A percentile compares a stretch with the other conserved stretches of the same genome.
phyloP scores from a whole-genome alignment of 2,329 filamentous ascomycete genomes.

The Aplosporella prunicola region DNA sequence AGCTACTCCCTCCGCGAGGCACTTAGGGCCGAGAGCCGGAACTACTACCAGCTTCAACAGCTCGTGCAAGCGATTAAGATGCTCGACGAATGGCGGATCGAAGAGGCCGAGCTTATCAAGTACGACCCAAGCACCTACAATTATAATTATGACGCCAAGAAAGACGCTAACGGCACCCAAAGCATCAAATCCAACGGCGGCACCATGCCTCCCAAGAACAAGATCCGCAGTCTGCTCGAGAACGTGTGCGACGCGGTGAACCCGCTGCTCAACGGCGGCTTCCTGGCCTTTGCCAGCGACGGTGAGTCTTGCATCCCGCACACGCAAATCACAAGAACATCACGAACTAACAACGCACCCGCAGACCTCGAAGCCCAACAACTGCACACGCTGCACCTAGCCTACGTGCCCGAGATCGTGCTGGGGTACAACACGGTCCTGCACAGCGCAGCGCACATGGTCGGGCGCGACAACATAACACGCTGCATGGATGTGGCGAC shows the following conservation, averaged over 20 bases:
- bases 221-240: conserved; percentile 31
- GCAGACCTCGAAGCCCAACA: conserved; percentile 50
- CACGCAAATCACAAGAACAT: not conserved
- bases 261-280: conserved; percentile 24
- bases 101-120: conserved; percentile 32
- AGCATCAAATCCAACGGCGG: conserved; percentile 8
- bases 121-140: too few relatives aligned
- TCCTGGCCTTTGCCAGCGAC: conserved; percentile 20
- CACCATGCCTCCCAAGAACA: conserved; percentile 18
- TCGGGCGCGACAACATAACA: conserved; percentile 67
- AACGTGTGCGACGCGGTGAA: conserved; percentile 30
- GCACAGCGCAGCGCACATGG: conserved; percentile 64
- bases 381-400: conserved; percentile 56
- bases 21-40: conserved; percentile 15
- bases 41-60: conserved; percentile 36
- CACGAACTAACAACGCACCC: too few relatives aligned
- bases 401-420: conserved; percentile 77
- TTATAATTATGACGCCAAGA: not conserved
- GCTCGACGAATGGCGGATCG: conserved; percentile 34
- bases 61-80: conserved; percentile 33
- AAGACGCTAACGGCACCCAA: not conserved
- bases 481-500: conserved; percentile 81
- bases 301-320: conserved; percentile 14
- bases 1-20: conserved; percentile 14
- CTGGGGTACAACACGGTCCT: conserved; percentile 75